Base-by-base conservation (phyloP, 345 rosid species). In the Ceriops decandra region DNA sequence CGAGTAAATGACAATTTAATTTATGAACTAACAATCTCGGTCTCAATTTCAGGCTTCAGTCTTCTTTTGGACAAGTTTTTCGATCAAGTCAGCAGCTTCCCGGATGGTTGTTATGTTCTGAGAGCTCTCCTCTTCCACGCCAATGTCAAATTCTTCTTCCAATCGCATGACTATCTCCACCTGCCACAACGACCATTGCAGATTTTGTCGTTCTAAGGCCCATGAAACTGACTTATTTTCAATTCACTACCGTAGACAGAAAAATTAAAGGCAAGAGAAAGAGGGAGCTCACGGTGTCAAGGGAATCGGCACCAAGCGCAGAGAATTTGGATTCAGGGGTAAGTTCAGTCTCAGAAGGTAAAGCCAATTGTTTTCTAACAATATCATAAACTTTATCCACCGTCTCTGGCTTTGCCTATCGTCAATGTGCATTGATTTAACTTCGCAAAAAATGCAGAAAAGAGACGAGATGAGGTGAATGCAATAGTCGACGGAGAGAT, bases 261-360 rank as follows among this genome's bases (percentile, higher is more conserved):
- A 2, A 3, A 42, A 42, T 13, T 13, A 3, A 13, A 13, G 49
- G 49, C 5, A 2, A 47, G 38, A 21, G 30, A 6, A n/a, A 0
- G 28, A 42, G 49, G 17, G 17, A 42, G 65, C 71, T 70, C 57
- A 67, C 72, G 1, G 75, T 76, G 63, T 76, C 79, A 7, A 76
- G 79, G 26, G 75, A 76, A 66, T 71, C 75, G 17, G 79, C 75
- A 65, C 79, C 79, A 33, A 76, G 79, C 24, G 57, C 75, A 4
- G 64, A 35, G 61, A 76, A 76, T 51, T 71, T 70, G 36, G 79
- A 52, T 16, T 71, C 69, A 3, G 64, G 64, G 52, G 72, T 62
- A 53, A 71, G 60, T 26, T 9, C 26, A 1, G 61, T 33, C 42
- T 67, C 72, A 0, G 72, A 64, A 24, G 64, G 19, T 46, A 76